Evolutionary conservation across 163 green algal genomes (phyloP).

Genomic region (Scenedesmus sp.): DNA sequence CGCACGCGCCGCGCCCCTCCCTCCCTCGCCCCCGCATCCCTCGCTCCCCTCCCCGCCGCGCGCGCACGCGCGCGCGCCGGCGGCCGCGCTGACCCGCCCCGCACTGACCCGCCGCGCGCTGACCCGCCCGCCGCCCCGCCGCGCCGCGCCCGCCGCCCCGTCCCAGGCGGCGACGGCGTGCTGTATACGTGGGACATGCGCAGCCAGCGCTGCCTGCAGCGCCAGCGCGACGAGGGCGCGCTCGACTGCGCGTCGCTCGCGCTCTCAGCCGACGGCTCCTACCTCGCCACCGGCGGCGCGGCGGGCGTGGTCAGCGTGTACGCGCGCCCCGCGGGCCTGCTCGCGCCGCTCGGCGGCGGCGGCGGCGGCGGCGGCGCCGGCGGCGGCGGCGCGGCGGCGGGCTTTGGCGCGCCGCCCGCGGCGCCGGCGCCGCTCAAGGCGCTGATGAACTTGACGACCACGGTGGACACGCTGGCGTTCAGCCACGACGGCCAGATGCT

Average conservation of each 20-base stretch:
- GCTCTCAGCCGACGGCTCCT: constrained; percentile 62
- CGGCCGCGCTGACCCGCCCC: too few relatives aligned
- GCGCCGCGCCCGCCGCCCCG: background rate
- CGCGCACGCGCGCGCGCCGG: background rate
- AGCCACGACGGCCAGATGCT: constrained; percentile 88
- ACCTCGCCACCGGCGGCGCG: constrained; percentile 72
- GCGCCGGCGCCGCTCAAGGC: constrained; percentile 49
- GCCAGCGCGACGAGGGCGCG: constrained; percentile 82
- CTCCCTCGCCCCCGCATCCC: background rate
- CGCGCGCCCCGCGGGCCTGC: constrained; percentile 27
- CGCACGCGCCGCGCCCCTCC: background rate
- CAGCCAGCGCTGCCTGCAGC: constrained; percentile 79
- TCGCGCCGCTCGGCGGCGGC: constrained; percentile 2
- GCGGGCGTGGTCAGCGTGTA: constrained; percentile 90
- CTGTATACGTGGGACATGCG: constrained; percentile 94
- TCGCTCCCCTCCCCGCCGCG: background rate
- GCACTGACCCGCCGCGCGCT: too few relatives aligned
- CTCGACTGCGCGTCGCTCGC: constrained; percentile 71
- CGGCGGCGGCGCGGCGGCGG: background rate
- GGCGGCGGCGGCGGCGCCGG: background rate
- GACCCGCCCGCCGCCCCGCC: too few relatives aligned
- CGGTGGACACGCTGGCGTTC: constrained; percentile 86
- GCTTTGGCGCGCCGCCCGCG: constrained; percentile 25
- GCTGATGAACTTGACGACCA: constrained; percentile 91
- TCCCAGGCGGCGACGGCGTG: constrained; percentile 79